These are phyloP conservation scores for Micractinium conductrix DNA, from an alignment of 139 green algal genomes.

Conservation along the genomic window DNA sequence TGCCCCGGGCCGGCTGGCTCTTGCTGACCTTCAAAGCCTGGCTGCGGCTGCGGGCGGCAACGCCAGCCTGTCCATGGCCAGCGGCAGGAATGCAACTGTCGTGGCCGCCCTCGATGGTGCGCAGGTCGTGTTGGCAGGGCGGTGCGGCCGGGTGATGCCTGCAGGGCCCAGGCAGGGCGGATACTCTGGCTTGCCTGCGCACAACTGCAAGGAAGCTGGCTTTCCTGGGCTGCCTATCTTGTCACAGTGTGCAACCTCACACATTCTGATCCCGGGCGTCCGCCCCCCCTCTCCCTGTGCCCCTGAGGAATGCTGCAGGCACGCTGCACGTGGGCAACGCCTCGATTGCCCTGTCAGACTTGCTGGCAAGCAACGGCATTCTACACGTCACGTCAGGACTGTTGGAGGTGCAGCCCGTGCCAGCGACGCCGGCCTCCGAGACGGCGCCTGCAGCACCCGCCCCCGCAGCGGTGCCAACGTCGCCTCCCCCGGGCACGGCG, in stretches of 20 bases:
- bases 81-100: not conserved
- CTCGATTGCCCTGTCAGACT: not conserved
- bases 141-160: too few relatives aligned
- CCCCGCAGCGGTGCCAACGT: not conserved
- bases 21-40: slow-evolving; percentile 11
- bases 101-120: not conserved
- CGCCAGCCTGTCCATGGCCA: not conserved
- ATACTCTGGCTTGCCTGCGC: too few relatives aligned
- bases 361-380: slow-evolving; percentile 1
- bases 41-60: not conserved
- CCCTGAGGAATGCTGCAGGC: not conserved
- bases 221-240: not conserved
- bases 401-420: not conserved
- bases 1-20: not conserved
- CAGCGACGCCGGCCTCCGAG: not conserved
- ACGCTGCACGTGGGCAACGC: slow-evolving; percentile 1
- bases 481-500: not conserved
- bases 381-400: slow-evolving; percentile 6
- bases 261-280: not conserved
- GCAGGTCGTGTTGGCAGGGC: too few relatives aligned
- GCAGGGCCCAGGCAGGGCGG: too few relatives aligned
- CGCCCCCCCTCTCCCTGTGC: too few relatives aligned
- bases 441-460: not conserved
- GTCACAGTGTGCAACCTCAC: not conserved
- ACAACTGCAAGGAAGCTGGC: too few relatives aligned